phyloP scores from a whole-genome alignment of 805 yeast genomes.

The Torulaspora microellipsoides region DNA sequence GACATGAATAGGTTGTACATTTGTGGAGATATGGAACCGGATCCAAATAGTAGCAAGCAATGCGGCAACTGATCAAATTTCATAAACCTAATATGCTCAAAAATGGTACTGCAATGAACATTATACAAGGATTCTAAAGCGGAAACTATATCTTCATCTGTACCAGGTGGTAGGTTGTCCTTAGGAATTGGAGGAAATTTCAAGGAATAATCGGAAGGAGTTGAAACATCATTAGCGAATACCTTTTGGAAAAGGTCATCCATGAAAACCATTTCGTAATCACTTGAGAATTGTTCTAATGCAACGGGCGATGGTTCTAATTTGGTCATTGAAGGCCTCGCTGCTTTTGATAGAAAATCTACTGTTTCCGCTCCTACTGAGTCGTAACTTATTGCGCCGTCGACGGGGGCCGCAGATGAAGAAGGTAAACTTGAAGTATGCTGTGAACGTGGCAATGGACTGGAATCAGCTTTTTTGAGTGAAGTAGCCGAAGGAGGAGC shows the following conservation, averaged over 20 bases:
- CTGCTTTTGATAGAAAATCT: not conserved
- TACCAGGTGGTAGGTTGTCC: conserved; percentile 39
- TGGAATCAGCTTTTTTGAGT: not conserved
- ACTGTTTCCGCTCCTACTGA: not conserved
- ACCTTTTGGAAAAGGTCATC: conserved; percentile 24
- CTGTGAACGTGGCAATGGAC: not conserved
- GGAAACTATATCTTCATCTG: conserved; percentile 54
- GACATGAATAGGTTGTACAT: conserved; percentile 54
- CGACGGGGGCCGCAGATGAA: too few species aligned
- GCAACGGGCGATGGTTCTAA: conserved; percentile 6
- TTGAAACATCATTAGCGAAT: conserved; percentile 24
- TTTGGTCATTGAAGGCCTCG: conserved; percentile 3
- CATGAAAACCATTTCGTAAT: conserved; percentile 10
- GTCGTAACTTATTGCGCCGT: not conserved
- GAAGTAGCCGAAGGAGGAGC: not conserved
- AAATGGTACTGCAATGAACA: conserved; percentile 57
- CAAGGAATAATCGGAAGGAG: conserved; percentile 27
- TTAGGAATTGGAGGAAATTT: conserved; percentile 37
- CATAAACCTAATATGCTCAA: conserved; percentile 64
- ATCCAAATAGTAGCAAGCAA: conserved; percentile 47
- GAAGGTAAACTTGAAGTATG: not conserved
- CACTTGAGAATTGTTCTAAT: conserved; percentile 4
- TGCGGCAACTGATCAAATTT: conserved; percentile 56
- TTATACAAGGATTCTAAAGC: conserved; percentile 59
- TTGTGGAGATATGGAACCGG: conserved; percentile 54